Conservation (phyloP, 352 stramenopile genomes). For the Globisporangium parvum region DNA sequence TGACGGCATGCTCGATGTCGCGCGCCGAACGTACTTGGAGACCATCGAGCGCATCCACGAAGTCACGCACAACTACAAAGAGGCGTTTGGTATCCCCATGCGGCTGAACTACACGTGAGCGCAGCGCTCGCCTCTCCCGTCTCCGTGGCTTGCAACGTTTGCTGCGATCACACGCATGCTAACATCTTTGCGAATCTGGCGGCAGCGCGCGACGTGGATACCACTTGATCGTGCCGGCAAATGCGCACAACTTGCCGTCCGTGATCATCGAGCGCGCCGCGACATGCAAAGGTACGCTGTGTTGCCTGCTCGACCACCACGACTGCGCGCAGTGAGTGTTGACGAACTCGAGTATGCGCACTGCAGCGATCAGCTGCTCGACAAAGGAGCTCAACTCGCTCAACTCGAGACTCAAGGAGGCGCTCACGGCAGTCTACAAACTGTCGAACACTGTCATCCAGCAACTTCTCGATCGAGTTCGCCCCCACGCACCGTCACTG, state of each 20-base stretch:
- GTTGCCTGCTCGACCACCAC: not conserved
- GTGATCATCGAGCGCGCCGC: conserved; percentile 61
- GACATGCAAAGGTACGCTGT: conserved; percentile 45
- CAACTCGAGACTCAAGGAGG: conserved; percentile 77
- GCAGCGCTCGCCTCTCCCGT: not conserved
- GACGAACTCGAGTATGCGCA: conserved; percentile 9
- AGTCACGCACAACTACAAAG: conserved; percentile 67
- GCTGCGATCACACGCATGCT: not conserved
- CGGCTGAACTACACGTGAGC: conserved; percentile 72
- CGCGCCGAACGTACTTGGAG: conserved; percentile 70
- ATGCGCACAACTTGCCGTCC: conserved; percentile 44
- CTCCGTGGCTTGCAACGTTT: conserved; percentile 2
- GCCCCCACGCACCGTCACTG: conserved; percentile 58
- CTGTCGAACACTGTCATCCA: conserved; percentile 86
- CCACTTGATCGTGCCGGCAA: conserved; percentile 56
- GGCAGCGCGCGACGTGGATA: conserved; percentile 59
- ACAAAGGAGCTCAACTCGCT: conserved; percentile 84
- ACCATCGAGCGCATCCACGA: conserved; percentile 83
- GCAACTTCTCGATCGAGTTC: conserved; percentile 73
- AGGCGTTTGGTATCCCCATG: conserved; percentile 53
- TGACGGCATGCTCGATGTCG: conserved; percentile 83
- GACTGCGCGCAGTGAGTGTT: not conserved
- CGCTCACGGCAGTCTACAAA: conserved; percentile 81
- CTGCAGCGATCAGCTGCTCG: conserved; percentile 74
- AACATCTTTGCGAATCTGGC: not conserved